phyloP scores from a whole-genome alignment of 2,329 filamentous ascomycete species.

The Stemphylium lycopersici region DNA sequence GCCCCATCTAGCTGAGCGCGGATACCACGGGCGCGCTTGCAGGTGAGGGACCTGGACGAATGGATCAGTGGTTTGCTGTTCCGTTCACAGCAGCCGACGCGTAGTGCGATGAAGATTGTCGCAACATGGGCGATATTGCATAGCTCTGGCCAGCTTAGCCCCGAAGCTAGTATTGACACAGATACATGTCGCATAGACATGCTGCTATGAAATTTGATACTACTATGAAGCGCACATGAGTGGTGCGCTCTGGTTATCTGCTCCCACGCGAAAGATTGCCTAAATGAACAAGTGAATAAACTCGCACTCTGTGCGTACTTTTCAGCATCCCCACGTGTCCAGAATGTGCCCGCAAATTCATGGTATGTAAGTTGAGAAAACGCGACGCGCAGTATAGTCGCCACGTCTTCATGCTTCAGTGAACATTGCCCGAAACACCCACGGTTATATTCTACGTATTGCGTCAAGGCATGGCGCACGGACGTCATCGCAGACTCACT shows the following conservation, averaged over 20 bases:
- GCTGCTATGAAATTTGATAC: background rate
- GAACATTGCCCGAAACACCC: background rate
- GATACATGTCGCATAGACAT: background rate
- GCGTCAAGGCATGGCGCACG: constrained; percentile 12
- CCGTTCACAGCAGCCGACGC: background rate
- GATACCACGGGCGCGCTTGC: background rate
- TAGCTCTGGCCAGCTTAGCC: background rate
- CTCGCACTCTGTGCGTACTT: too few species aligned
- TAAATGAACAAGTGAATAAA: background rate
- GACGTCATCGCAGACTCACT: constrained; percentile 11
- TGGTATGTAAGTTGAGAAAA: too few species aligned
- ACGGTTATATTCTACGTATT: background rate
- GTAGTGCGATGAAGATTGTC: background rate
- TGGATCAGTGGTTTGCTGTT: background rate
- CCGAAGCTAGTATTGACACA: background rate
- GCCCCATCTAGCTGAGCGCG: background rate
- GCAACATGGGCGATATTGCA: background rate
- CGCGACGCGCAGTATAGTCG: too few species aligned
- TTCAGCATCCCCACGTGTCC: too few species aligned
- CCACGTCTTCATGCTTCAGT: background rate
- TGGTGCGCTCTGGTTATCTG: background rate
- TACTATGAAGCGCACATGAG: background rate
- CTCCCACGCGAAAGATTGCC: background rate
- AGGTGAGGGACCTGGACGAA: background rate
- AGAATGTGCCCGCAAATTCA: too few species aligned